Conservation (phyloP, 192 early-diverging fungal genomes). For the Coemansia sp. region DNA sequence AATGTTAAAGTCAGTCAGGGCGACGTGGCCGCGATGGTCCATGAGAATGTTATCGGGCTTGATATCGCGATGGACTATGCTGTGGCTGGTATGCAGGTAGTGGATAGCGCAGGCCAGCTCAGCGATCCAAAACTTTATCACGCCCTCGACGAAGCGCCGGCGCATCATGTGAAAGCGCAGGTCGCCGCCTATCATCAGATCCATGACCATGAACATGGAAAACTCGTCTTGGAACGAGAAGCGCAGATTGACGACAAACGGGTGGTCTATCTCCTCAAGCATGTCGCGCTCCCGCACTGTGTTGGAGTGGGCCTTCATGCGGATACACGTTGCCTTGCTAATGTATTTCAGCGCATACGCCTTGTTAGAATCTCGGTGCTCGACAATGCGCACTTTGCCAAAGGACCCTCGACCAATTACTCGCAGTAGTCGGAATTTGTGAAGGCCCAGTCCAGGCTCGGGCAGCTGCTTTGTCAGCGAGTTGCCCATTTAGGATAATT, state of each 20-base stretch:
- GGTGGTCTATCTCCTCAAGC: conserved; percentile 77
- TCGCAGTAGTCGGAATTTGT: conserved; percentile 87
- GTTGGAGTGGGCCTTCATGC: conserved; percentile 60
- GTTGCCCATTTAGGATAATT: conserved; percentile 22
- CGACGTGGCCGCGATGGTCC: conserved; percentile 75
- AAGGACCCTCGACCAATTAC: conserved; percentile 95
- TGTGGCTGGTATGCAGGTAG: conserved; percentile 70
- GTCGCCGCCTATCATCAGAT: conserved; percentile 90
- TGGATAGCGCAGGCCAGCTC: conserved; percentile 77
- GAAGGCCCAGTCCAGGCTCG: conserved; percentile 57
- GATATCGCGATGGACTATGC: conserved; percentile 85
- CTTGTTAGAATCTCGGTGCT: conserved; percentile 75
- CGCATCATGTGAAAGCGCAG: conserved; percentile 66
- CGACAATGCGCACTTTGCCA: conserved; percentile 94
- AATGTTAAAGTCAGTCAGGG: conserved; percentile 90
- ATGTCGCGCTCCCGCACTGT: conserved; percentile 82
- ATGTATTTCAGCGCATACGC: conserved; percentile 92
- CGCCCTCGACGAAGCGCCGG: conserved; percentile 61
- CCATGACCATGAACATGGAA: conserved; percentile 85
- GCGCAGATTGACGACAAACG: conserved; percentile 78
- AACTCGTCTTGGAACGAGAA: conserved; percentile 95
- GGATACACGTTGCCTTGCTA: conserved; percentile 85
- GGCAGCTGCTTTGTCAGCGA: conserved; percentile 38
- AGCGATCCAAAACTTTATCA: conserved; percentile 78
- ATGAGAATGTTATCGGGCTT: conserved; percentile 82